Evolutionary conservation across 2,329 filamentous ascomycete species (phyloP).

Genomic region (Paraphaeosphaeria minitans): DNA sequence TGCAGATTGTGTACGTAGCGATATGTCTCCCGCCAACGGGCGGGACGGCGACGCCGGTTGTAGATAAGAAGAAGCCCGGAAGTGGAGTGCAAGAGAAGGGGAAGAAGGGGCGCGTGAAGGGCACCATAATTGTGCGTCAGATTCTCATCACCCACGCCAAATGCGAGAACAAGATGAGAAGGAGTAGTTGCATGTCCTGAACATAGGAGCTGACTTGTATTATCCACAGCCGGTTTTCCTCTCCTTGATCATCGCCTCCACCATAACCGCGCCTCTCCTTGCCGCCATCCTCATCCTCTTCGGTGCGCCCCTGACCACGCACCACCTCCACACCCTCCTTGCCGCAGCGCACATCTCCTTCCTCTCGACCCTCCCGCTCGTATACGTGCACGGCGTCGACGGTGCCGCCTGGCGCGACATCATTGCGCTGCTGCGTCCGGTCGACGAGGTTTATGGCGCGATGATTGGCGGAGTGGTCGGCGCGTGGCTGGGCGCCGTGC

Average conservation of each 20-base stretch:
- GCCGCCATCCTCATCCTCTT: slow-evolving; percentile 77
- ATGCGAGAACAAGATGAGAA: too few relatives aligned
- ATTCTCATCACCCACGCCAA: not conserved
- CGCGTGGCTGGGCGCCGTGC: slow-evolving; percentile 91
- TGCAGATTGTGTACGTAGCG: slow-evolving; percentile 67
- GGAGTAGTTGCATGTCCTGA: not conserved
- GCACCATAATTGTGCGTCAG: slow-evolving; percentile 50
- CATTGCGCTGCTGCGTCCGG: slow-evolving; percentile 70
- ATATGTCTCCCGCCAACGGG: slow-evolving; percentile 63
- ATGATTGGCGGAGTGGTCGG: slow-evolving; percentile 78
- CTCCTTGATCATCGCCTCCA: slow-evolving; percentile 64
- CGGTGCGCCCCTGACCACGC: slow-evolving; percentile 86
- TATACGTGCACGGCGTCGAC: slow-evolving; percentile 86
- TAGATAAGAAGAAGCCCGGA: slow-evolving; percentile 54
- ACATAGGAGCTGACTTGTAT: slow-evolving; percentile 9
- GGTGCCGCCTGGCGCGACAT: slow-evolving; percentile 70
- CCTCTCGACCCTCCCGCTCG: slow-evolving; percentile 76
- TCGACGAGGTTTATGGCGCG: slow-evolving; percentile 85
- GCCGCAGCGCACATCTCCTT: slow-evolving; percentile 81
- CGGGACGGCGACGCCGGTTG: slow-evolving; percentile 27
- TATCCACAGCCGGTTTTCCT: slow-evolving; percentile 68
- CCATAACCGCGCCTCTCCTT: slow-evolving; percentile 63
- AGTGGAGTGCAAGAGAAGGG: slow-evolving; percentile 46
- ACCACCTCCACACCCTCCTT: slow-evolving; percentile 77
- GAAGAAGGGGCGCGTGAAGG: slow-evolving; percentile 30